Evolutionary conservation across 139 green algal genomes (phyloP).

Genomic region (Chlamydomonas sp.): DNA sequence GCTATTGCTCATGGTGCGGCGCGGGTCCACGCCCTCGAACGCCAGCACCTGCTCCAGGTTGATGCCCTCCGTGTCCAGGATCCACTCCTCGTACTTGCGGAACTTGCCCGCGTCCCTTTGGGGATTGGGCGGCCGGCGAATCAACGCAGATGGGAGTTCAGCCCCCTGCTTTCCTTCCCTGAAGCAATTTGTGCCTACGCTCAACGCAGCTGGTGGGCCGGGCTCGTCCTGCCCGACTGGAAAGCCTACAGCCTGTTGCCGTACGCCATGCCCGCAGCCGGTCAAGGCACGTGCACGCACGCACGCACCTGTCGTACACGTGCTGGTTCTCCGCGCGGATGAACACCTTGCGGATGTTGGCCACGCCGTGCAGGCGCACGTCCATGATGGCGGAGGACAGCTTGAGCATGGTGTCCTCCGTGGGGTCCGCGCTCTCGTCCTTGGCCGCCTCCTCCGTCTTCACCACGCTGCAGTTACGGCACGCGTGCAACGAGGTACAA

Average conservation of each 20-base stretch:
- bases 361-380: constrained; percentile 73
- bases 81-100: constrained; percentile 83
- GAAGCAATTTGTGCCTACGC: no score
- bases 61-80: constrained; percentile 98
- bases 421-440: constrained; percentile 51
- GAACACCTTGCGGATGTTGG: constrained; percentile 89
- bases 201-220: no score
- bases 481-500: no score
- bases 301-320: constrained; percentile 14
- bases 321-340: constrained; percentile 43
- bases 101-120: constrained; percentile 46
- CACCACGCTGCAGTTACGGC: constrained; percentile 3
- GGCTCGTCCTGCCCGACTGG: no score
- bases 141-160: background rate
- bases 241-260: no score
- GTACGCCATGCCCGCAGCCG: no score
- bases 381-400: constrained; percentile 33
- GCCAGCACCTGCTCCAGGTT: constrained; percentile 95
- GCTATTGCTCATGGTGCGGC: constrained; percentile 91
- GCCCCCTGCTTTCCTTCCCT: no score
- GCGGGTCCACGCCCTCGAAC: constrained; percentile 90
- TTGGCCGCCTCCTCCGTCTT: constrained; percentile 37
- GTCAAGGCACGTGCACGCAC: no score
- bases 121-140: constrained; percentile 60
- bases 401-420: constrained; percentile 59